Evolutionary conservation across 495 filamentous ascomycete genomes (phyloP).

Genomic region (Wilcoxina mikolae): DNA sequence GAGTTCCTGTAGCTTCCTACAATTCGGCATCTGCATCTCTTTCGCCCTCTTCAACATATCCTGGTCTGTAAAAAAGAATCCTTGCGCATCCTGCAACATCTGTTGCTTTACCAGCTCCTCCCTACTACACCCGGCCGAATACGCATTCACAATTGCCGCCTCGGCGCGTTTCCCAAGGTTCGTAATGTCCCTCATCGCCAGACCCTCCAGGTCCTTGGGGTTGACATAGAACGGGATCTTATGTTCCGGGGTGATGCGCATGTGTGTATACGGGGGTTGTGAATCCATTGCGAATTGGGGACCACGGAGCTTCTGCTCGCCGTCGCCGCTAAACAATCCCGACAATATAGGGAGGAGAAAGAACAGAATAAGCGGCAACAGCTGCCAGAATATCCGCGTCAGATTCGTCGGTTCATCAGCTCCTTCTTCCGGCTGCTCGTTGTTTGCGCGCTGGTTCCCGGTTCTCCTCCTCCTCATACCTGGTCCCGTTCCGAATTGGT

Average conservation of each 20-base stretch:
- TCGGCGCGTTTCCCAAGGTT: constrained; percentile 68
- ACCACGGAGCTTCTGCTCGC: constrained; percentile 45
- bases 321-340: constrained; percentile 53
- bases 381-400: constrained; percentile 43
- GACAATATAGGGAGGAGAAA: constrained; percentile 79
- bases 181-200: constrained; percentile 46
- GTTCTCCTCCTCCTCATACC: constrained; percentile 50
- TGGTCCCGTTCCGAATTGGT: constrained; percentile 59
- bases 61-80: constrained; percentile 73
- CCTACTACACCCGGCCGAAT: constrained; percentile 55
- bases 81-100: constrained; percentile 64
- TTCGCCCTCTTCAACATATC: constrained; percentile 59
- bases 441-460: constrained; percentile 40
- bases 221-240: constrained; percentile 74
- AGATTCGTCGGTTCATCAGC: constrained; percentile 32
- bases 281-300: constrained; percentile 55
- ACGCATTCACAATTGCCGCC: constrained; percentile 46
- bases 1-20: constrained; percentile 26
- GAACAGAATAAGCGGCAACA: constrained; percentile 75
- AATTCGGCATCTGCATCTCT: constrained; percentile 38
- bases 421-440: constrained; percentile 36
- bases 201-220: constrained; percentile 58
- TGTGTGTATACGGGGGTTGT: constrained; percentile 51
- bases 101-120: constrained; percentile 49
- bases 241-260: constrained; percentile 52